Evolutionary conservation across 202 grass and related monocot genomes (phyloP).

Genomic region (Panicum virgatum): DNA sequence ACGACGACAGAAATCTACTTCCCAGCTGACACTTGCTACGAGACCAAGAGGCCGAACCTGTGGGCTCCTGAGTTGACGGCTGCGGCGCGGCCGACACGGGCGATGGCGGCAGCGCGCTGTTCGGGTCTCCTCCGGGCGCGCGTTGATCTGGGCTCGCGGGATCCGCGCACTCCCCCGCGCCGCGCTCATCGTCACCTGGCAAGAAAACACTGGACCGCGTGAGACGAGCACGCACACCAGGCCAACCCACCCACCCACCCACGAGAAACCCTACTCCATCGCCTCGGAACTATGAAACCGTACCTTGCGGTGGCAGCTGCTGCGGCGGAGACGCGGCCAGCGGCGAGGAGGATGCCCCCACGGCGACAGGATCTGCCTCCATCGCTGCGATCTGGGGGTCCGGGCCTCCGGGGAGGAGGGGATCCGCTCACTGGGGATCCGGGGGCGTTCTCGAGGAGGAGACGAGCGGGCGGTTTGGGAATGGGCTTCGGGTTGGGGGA

Average conservation of each 20-base stretch:
- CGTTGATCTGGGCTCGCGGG: not conserved
- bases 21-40: not conserved
- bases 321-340: not conserved
- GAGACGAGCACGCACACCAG: not conserved
- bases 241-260: not conserved
- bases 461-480: not conserved
- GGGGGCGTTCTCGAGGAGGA: constrained; percentile 3
- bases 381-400: constrained; percentile 31
- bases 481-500: not conserved
- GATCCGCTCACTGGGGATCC: not conserved
- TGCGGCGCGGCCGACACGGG: not conserved
- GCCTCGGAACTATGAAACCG: not conserved
- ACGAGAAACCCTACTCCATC: not conserved
- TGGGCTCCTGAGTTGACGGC: not conserved
- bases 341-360: not conserved
- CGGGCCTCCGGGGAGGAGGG: not conserved
- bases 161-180: not conserved
- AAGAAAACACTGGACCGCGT: not conserved
- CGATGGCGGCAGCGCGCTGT: not conserved
- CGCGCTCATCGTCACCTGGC: constrained; percentile 33
- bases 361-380: constrained; percentile 33
- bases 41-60: constrained; percentile 29
- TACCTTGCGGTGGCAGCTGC: constrained; percentile 27
- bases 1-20: not conserved
- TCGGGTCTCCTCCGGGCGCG: not conserved